phyloP scores from a whole-genome alignment of 371 early-diverging fungal species.

The Dichotomocladium elegans region DNA sequence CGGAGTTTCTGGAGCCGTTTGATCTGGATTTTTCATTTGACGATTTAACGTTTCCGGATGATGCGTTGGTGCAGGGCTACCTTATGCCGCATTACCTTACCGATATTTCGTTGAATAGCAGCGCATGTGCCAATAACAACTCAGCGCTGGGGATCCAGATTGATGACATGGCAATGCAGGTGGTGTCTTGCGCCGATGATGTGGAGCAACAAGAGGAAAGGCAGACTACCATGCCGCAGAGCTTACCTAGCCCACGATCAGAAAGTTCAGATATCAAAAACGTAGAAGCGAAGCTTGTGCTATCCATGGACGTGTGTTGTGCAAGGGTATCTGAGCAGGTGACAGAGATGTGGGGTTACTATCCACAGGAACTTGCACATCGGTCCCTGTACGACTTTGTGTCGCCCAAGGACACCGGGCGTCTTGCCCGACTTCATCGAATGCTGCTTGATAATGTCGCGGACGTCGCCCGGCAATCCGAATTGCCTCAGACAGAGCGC shows the following conservation, averaged over 20 bases:
- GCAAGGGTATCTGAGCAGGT: constrained; percentile 51
- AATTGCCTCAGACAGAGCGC: constrained; percentile 28
- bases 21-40: neutral
- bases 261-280: neutral
- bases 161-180: neutral
- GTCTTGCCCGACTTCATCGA: constrained; percentile 32
- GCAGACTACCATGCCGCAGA: neutral
- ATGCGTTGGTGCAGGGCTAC: neutral
- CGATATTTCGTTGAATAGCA: neutral
- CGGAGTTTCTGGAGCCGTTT: neutral
- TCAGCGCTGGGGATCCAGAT: neutral
- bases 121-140: neutral
- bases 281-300: constrained; percentile 12
- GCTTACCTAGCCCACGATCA: too few relatives aligned
- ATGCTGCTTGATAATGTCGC: constrained; percentile 40
- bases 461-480: constrained; percentile 15
- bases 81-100: neutral
- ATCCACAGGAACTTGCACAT: constrained; percentile 49
- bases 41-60: neutral
- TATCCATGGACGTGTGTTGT: constrained; percentile 50
- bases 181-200: neutral
- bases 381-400: constrained; percentile 48
- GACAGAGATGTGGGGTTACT: constrained; percentile 42
- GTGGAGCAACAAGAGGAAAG: neutral
- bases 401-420: constrained; percentile 30